Conservation (phyloP, 345 rosid species). For the Citrus maxima region DNA sequence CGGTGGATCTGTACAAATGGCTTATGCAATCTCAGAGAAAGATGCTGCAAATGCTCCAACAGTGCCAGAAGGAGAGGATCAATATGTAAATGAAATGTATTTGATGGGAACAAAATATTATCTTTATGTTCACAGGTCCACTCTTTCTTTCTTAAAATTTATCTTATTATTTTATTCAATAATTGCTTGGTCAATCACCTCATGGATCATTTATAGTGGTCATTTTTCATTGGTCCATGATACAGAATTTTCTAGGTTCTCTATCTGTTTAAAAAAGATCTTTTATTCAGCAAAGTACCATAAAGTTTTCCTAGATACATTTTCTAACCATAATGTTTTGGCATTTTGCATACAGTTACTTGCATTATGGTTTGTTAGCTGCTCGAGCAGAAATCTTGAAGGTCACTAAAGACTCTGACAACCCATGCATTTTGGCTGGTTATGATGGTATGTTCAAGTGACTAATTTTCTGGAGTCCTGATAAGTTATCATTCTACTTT, state of each 20-base stretch:
- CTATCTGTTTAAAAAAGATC: neutral
- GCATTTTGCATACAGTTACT: slow-evolving; percentile 56
- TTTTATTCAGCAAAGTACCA: neutral
- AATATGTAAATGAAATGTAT: slow-evolving; percentile 73
- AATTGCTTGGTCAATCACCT: neutral
- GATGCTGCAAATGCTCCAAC: slow-evolving; percentile 81
- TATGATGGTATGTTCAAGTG: slow-evolving; percentile 56
- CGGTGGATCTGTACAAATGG: slow-evolving; percentile 99
- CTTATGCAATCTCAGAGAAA: slow-evolving; percentile 81
- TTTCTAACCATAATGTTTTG: neutral
- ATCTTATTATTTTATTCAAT: neutral
- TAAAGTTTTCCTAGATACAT: neutral
- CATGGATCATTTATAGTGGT: neutral
- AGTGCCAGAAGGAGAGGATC: slow-evolving; percentile 65
- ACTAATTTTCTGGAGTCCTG: neutral
- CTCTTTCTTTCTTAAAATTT: slow-evolving; percentile 9
- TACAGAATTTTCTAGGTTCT: neutral
- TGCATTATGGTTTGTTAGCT: slow-evolving; percentile 91
- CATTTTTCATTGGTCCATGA: neutral
- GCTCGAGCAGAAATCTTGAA: slow-evolving; percentile 94
- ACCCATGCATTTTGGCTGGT: slow-evolving; percentile 81
- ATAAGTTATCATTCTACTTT: neutral
- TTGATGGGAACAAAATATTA: slow-evolving; percentile 72
- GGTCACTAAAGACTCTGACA: slow-evolving; percentile 56
- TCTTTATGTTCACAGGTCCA: slow-evolving; percentile 94